Base-by-base conservation (phyloP, 2,329 filamentous ascomycete genomes). In the Microcyclospora tardicrescens region DNA sequence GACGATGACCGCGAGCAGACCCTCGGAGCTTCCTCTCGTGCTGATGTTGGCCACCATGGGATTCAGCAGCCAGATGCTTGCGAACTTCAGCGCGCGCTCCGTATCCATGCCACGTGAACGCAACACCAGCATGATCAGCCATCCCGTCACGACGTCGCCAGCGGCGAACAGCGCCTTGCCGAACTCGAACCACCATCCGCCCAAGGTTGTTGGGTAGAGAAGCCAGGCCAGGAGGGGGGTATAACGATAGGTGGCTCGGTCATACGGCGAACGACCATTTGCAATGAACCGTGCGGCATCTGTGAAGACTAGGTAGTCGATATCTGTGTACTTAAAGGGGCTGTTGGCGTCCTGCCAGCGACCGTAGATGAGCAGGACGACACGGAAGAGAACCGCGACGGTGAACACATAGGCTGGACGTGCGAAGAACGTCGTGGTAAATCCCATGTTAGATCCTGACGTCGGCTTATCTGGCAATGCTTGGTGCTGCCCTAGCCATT, bases 1-100 rank as follows among this genome's bases (percentile, higher is more conserved):
- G 5, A 93, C 84, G 57, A 95, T 70, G 0, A 89, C 84, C 12
- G 84, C 86, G 6, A 98, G 62, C 10, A 98, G 58, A 0, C 91
- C 91, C 62, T 98, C 91, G 0, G 86, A 91, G 63, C 87, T 95
- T 11, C 91, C 91, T 35, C 91, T 71, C 10, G 91, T 96, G 61
- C 85, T 94, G 54, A 98, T 98, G 29, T 86, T 85, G 0, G 91
- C 91, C 9, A 96, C 91, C 87, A 98, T 96, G 0, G 91, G 91
- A 54, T 98, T 98, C 56, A 95, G 71, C 43, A 96, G 65, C 91
- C 91, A 98, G 30, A 95, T 81, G 48, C 79, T 77, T 1, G 87
- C 81, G 53, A 84, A 95, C 43, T 73, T 77, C 44, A 87, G 66
- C 1, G 85, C 84, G 1, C 67, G 61, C 14, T 66, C 62, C 6